A percentile compares a stretch with the other conserved stretches of the same genome.
Conservation (phyloP, 768 basidiomycete species). For the Trametes cingulata region DNA sequence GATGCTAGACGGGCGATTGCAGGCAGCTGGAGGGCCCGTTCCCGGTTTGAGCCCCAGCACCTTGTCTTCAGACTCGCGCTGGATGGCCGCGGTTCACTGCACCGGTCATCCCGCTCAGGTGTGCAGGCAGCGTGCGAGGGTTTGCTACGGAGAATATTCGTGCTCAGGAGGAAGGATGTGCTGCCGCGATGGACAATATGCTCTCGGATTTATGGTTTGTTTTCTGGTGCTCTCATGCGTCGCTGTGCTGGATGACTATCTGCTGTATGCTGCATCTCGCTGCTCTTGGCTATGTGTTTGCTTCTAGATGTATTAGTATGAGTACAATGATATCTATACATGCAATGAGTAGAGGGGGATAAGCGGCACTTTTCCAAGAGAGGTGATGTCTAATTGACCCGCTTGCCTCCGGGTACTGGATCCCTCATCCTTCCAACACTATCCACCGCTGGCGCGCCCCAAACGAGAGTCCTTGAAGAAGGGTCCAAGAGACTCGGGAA, state of each 20-base stretch:
- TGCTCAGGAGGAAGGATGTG: constrained; percentile 3
- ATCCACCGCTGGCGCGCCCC: constrained; percentile 74
- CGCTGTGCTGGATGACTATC: background rate
- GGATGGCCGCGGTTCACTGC: constrained; percentile 26
- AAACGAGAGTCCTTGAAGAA: constrained; percentile 60
- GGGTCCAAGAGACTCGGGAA: constrained; percentile 62
- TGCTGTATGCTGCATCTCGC: background rate
- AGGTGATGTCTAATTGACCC: background rate
- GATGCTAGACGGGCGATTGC: background rate
- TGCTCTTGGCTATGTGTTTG: background rate
- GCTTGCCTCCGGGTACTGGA: constrained; percentile 1
- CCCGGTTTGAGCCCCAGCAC: constrained; percentile 25
- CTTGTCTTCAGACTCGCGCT: constrained; percentile 34
- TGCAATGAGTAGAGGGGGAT: background rate
- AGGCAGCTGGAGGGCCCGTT: constrained; percentile 21
- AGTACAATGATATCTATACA: constrained; percentile 15
- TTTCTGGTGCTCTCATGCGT: constrained; percentile 7
- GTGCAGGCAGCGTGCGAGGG: constrained; percentile 61
- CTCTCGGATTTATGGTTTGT: background rate
- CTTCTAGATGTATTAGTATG: constrained; percentile 16
- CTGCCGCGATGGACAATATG: background rate
- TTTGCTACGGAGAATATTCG: constrained; percentile 12
- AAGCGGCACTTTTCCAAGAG: constrained; percentile 8
- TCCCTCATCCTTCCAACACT: constrained; percentile 51
- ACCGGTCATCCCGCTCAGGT: constrained; percentile 58